A percentile compares a stretch with the other conserved stretches of the same genome.
phyloP scores from a whole-genome alignment of 768 basidiomycete genomes.

The Tephrocybe sp. region DNA sequence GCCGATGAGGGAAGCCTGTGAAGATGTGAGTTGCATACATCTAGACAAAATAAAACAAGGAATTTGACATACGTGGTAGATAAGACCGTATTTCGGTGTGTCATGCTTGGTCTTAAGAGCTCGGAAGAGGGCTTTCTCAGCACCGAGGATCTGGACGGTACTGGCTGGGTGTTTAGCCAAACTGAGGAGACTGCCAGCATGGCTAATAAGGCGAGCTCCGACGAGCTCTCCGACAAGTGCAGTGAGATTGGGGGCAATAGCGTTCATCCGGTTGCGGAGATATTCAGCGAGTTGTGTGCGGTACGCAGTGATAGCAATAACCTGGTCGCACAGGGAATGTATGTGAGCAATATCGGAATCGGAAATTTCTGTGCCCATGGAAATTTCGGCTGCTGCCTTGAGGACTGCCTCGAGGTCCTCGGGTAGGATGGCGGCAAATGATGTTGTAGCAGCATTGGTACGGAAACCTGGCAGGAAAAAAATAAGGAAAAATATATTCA shows the following conservation, averaged over 20 bases:
- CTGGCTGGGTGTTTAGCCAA: conserved; percentile 97
- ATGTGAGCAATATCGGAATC: conserved; percentile 97
- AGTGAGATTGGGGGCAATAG: conserved; percentile 96
- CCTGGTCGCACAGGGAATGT: conserved; percentile 94
- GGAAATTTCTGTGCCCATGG: conserved; percentile 99
- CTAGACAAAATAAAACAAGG: conserved; percentile 1
- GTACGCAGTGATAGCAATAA: conserved; percentile 94
- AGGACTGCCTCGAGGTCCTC: conserved; percentile 96
- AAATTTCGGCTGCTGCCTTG: conserved; percentile 95
- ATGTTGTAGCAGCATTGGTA: conserved; percentile 84
- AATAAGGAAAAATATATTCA: not conserved
- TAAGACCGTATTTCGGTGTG: conserved; percentile 99
- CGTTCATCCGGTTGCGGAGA: conserved; percentile 95
- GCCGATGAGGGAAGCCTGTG: conserved; percentile 88
- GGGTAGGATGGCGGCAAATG: conserved; percentile 87
- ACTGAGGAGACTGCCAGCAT: conserved; percentile 93
- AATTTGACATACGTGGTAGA: conserved; percentile 81
- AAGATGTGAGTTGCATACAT: conserved; percentile 8
- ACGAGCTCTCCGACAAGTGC: conserved; percentile 91
- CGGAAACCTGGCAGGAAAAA: conserved; percentile 77
- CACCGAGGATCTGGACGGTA: conserved; percentile 97
- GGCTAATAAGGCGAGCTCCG: conserved; percentile 89
- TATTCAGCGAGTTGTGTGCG: conserved; percentile 95
- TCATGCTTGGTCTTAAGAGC: conserved; percentile 99
- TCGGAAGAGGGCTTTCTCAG: conserved; percentile 97